Percentiles rank a stretch among this genome's conserved stretches.
Conservation (phyloP, 768 basidiomycete species). For the Lentinula edodes region DNA sequence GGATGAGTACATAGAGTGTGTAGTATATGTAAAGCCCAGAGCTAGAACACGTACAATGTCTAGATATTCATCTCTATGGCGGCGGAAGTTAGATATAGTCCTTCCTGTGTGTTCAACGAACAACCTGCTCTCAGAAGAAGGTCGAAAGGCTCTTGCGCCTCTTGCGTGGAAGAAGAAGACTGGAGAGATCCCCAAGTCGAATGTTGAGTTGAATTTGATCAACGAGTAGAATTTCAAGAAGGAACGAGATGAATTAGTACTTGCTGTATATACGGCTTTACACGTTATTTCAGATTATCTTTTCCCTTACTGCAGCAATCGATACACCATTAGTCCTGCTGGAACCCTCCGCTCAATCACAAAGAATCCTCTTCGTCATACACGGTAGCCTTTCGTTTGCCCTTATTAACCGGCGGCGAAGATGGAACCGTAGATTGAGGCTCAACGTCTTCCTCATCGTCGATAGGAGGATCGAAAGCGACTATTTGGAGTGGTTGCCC, state of each 20-base stretch:
- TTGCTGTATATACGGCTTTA: no score
- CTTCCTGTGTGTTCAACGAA: conserved; percentile 92
- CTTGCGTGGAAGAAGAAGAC: conserved; percentile 43
- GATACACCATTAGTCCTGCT: neutral
- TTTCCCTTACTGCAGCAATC: neutral
- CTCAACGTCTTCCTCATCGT: conserved; percentile 39
- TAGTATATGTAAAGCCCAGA: neutral
- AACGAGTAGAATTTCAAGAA: neutral
- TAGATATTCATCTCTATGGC: conserved; percentile 83
- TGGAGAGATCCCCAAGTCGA: neutral
- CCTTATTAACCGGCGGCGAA: conserved; percentile 34
- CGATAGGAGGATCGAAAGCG: conserved; percentile 43
- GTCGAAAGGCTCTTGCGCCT: conserved; percentile 64
- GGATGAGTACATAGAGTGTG: neutral
- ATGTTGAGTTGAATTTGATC: neutral
- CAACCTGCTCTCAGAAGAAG: conserved; percentile 90
- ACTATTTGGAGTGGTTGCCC: conserved; percentile 57
- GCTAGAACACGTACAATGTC: conserved; percentile 55
- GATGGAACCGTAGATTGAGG: conserved; percentile 6
- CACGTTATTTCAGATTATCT: no score
- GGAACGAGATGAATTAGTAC: neutral
- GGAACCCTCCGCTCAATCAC: neutral
- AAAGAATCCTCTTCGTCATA: conserved; percentile 5
- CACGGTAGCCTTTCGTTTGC: conserved; percentile 55
- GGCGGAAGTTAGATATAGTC: conserved; percentile 73